Evolutionary conservation across 2,329 filamentous ascomycete genomes (phyloP).

Genomic region (Fusarium nematophilum): DNA sequence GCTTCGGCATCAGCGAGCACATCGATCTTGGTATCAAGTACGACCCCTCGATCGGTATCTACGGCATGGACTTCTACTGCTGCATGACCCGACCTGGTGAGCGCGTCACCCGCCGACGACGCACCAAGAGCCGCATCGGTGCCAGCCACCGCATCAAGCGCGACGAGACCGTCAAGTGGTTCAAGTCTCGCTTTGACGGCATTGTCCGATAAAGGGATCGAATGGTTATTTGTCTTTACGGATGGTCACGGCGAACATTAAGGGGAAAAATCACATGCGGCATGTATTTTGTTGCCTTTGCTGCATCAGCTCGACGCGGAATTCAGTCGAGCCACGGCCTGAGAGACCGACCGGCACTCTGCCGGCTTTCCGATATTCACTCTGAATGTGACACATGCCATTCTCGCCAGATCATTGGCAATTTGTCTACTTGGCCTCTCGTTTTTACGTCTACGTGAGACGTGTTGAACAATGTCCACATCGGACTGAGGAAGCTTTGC

Average conservation of each 20-base stretch:
- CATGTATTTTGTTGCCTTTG: conserved; percentile 59
- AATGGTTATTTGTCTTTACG: conserved; percentile 47
- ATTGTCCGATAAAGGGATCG: conserved; percentile 88
- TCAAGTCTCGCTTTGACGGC: conserved; percentile 89
- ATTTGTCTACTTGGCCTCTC: conserved; percentile 38
- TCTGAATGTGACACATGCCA: conserved; percentile 53
- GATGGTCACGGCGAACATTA: conserved; percentile 56
- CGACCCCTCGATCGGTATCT: conserved; percentile 97
- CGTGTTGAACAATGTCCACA: conserved; percentile 29
- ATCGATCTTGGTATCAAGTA: conserved; percentile 99
- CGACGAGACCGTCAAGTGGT: conserved; percentile 98
- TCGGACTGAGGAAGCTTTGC: conserved; percentile 27
- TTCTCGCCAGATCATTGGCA: conserved; percentile 37
- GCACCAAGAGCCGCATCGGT: conserved; percentile 88
- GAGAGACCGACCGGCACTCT: conserved; percentile 76
- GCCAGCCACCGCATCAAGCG: conserved; percentile 92
- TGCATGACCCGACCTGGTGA: conserved; percentile 99
- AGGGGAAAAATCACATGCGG: conserved; percentile 50
- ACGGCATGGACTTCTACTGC: conserved; percentile 99
- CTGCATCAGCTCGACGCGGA: conserved; percentile 64
- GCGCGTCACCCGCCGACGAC: conserved; percentile 95
- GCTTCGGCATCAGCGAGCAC: conserved; percentile 99
- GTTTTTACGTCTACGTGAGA: conserved; percentile 40
- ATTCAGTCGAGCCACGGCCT: conserved; percentile 74
- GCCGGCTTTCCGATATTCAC: conserved; percentile 68